A percentile compares a stretch with the other conserved stretches of the same genome.
Evolutionary conservation across 306 rosid species (phyloP).

Genomic region (Vigna unguiculata): DNA sequence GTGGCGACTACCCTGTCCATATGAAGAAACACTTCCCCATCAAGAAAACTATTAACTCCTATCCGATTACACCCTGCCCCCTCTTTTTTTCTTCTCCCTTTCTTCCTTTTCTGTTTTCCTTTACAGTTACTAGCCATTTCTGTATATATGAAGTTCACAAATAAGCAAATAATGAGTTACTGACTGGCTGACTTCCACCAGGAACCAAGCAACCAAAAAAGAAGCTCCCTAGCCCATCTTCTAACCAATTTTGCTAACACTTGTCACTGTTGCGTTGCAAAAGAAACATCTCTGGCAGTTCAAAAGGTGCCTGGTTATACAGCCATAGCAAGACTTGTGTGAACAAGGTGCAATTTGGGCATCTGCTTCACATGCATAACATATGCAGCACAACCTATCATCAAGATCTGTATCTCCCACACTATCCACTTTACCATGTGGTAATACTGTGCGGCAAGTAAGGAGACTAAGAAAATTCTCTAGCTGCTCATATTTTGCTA

Average conservation of each 20-base stretch:
- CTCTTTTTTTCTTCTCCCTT: neutral
- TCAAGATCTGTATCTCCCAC: conserved; percentile 55
- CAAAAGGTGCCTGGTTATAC: conserved; percentile 95
- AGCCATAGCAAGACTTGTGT: conserved; percentile 89
- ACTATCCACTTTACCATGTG: conserved; percentile 48
- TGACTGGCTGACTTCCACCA: conserved; percentile 40
- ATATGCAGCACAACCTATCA: conserved; percentile 86
- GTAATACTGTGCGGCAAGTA: conserved; percentile 59
- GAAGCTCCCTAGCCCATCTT: conserved; percentile 49
- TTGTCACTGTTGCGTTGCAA: conserved; percentile 83
- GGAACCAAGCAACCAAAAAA: conserved; percentile 46
- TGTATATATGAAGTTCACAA: conserved; percentile 34
- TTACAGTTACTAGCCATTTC: conserved; percentile 31
- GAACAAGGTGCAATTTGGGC: conserved; percentile 84
- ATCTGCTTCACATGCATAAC: conserved; percentile 74
- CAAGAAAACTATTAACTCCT: conserved; percentile 34
- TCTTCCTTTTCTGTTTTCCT: conserved; percentile 21
- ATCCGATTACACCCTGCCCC: conserved; percentile 26
- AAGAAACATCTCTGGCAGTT: conserved; percentile 98
- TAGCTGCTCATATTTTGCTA: conserved; percentile 68
- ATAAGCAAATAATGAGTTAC: conserved; percentile 32
- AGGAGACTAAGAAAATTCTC: conserved; percentile 79
- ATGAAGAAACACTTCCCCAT: conserved; percentile 41
- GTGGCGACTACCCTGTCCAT: conserved; percentile 34
- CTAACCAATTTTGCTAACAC: conserved; percentile 59